Evolutionary conservation across 257 asterid species (phyloP), one percentile per base, ranked within the genome.

Genomic region (Linderniella brevidens): DNA sequence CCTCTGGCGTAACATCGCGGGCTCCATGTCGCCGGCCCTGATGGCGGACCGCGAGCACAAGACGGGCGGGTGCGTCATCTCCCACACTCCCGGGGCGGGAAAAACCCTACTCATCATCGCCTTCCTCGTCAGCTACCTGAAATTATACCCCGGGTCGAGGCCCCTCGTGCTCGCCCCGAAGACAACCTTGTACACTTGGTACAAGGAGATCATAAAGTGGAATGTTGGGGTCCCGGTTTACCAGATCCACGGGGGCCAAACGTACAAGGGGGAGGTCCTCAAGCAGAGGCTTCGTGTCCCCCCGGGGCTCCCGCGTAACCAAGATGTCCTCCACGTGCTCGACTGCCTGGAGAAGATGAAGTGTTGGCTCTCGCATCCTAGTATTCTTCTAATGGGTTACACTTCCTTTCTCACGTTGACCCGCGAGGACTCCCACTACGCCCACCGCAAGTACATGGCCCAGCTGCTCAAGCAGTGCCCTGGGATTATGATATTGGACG

Each of bases 51-150:
- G 65, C 59, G 56, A 63, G 53, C 75, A 78, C 64, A 67, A 41
- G 29, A 65, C 96, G 54, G 99, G 99, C 5, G 99, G 99, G 5
- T 90, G 99, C 42, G 96, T 81, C 38, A 75, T 90, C 52, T 90
- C 99, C 13, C 99, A 90, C 60, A 11, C 99, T 16, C 99, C 99
- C 11, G 99, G 99, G 25, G 99, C 99, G 8, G 99, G 99, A 0
- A 90, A 85, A 53, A 90, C 99, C 35, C 49, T 90, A 46, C 88
- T 85, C 56, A 85, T 90, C 58, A 85, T 85, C 40, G 77, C 99
- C 0, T 90, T 90, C 60, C 92, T 90, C 0, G 94, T 78, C 1
- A 90, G 99, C 75, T 90, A 90, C 72, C 66, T 90, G 52, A 90
- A 90, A 46, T 60, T 90, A 2, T 90, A 85, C 46, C 99, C 99